Percentiles rank a stretch among this genome's conserved stretches.
Evolutionary conservation across 2,329 filamentous ascomycete genomes (phyloP).

Genomic region (Pseudocercospora eumusae): DNA sequence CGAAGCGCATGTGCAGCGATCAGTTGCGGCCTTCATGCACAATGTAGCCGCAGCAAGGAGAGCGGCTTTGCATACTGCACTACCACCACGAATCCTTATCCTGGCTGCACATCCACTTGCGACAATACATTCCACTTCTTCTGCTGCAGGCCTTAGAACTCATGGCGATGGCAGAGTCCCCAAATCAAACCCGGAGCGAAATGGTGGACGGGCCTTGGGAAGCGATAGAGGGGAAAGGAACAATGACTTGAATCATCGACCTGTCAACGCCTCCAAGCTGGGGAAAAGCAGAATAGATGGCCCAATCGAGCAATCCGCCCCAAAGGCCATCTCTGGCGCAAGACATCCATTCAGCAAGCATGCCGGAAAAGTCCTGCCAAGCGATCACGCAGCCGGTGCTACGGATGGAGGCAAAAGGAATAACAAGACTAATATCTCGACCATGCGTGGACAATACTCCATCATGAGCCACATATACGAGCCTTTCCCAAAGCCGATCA

Average conservation of each 20-base stretch:
- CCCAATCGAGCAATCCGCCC: background rate
- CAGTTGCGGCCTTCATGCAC: background rate
- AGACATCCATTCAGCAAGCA: background rate
- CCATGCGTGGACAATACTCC: constrained; percentile 2
- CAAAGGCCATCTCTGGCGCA: background rate
- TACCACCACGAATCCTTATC: background rate
- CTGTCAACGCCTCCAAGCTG: background rate
- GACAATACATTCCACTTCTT: background rate
- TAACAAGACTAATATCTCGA: constrained; percentile 4
- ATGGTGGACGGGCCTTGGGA: background rate
- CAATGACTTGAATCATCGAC: background rate
- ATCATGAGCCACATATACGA: constrained; percentile 30
- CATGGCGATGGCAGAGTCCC: background rate
- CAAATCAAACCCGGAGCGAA: background rate
- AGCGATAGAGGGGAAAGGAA: background rate
- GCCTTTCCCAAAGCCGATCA: constrained; percentile 30
- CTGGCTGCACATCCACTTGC: background rate
- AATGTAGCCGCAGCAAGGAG: constrained; percentile 10
- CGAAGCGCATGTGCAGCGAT: background rate
- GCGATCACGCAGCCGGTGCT: background rate
- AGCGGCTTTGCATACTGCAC: constrained; percentile 2
- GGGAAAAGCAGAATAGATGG: background rate
- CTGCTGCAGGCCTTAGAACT: background rate
- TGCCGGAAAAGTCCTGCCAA: background rate
- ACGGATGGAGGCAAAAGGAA: background rate